Base-by-base conservation (phyloP, 108 stramenopile genomes). In the Fragilaria radians region DNA sequence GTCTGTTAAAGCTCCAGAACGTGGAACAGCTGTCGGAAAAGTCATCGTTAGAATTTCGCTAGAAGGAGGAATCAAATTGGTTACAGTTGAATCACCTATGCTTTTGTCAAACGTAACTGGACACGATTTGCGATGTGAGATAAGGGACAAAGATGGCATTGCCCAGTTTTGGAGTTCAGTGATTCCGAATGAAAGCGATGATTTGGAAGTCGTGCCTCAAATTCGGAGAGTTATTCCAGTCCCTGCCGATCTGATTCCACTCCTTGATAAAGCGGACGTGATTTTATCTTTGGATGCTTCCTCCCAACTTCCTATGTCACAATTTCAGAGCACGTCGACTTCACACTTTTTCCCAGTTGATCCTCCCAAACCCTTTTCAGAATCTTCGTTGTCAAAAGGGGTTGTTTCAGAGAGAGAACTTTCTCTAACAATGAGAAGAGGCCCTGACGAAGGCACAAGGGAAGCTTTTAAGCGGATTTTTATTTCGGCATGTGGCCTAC, bases 61-160 rank as follows among this genome's bases (percentile, higher is more conserved):
- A 4, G 32, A 49, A 32, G 82, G 76, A 2, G 73, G 72, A 24
- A 65, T 70, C 17, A 83, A 83, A 54, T 61, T 80, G 28, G 78
- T 83, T 0, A 73, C 82, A 0, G 58, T 83, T 3, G 82, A 83
- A 58, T 79, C 78, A 22, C 82, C 82, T 18, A 59, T 80, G 47
- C 67, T 66, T 32, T 24, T 83, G 17, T 67, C 61, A 36, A 83
- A 73, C 62, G 52, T 59, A 3, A 54, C 78, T 11, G 70, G 63
- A 24, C 26, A 56, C 0, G 66, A 79, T 50, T 53, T 79, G 0
- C 55, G 71, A 14, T 71, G 76, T 49, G 73, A 71, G 47, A 25
- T 80, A 21, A 48, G 67, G 32, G 76, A 76, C 26, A 48, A 64
- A 1, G 61, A 60, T 30, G 72, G 68, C 4, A 49, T 71, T 2